Conservation (phyloP, 225 moss, liverwort and hornwort species). For the Polytrichum formosum region DNA sequence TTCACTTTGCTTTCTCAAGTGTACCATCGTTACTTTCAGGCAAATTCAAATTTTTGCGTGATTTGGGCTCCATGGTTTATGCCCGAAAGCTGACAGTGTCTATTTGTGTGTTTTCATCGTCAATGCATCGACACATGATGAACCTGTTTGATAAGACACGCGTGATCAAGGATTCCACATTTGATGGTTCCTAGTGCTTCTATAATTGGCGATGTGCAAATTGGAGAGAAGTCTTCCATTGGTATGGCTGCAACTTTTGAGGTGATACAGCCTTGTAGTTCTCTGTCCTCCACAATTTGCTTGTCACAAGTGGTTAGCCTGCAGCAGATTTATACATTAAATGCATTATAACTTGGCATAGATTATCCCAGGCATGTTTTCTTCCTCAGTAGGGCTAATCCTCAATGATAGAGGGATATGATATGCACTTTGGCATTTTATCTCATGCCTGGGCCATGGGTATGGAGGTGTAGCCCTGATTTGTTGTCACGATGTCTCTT, state of each 20-base stretch:
- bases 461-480: no score
- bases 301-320: neutral
- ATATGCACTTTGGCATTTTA: no score
- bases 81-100: slow-evolving; percentile 4
- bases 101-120: slow-evolving; percentile 35
- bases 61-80: neutral
- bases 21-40: no score
- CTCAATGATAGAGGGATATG: no score
- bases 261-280: slow-evolving; percentile 26
- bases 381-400: no score
- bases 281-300: neutral
- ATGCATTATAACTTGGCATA: no score
- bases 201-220: slow-evolving; percentile 83
- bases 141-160: slow-evolving; percentile 82
- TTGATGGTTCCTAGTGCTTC: slow-evolving; percentile 85
- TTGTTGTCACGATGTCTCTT: no score
- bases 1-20: no score
- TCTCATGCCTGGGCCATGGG: no score
- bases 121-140: slow-evolving; percentile 75
- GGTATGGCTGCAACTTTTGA: slow-evolving; percentile 86
- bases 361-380: no score
- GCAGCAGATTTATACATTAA: no score
- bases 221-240: slow-evolving; percentile 88
- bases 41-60: no score
- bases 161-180: slow-evolving; percentile 52